Evolutionary conservation across 2,329 filamentous ascomycete genomes (phyloP).

Genomic region (Didymella glomerata): DNA sequence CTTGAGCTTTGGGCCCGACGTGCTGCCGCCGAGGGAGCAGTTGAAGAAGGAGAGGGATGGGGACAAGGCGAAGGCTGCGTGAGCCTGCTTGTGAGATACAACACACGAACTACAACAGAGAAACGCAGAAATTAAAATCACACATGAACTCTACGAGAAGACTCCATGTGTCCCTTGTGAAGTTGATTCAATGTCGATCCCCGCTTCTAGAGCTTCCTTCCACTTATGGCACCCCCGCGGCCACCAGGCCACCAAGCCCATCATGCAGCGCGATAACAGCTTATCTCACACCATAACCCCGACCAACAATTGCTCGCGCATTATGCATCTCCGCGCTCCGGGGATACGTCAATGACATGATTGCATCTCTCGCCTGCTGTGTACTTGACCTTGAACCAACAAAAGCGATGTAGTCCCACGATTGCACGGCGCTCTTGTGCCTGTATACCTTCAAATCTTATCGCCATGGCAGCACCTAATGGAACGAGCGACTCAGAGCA

Average conservation of each 20-base stretch:
- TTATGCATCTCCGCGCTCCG: constrained; percentile 50
- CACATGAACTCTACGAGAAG: neutral
- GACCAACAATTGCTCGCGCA: constrained; percentile 18
- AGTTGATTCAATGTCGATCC: neutral
- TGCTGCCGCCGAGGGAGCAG: constrained; percentile 51
- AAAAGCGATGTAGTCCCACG: constrained; percentile 48
- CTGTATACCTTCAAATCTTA: neutral
- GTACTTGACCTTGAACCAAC: constrained; percentile 6
- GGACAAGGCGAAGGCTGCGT: constrained; percentile 34
- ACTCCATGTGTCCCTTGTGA: neutral
- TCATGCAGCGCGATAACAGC: constrained; percentile 20
- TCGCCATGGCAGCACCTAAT: constrained; percentile 17
- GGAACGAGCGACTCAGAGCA: constrained; percentile 54
- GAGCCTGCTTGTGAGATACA: neutral
- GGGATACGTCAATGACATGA: constrained; percentile 41
- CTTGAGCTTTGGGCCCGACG: constrained; percentile 63
- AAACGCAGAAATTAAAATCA: neutral
- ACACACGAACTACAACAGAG: neutral
- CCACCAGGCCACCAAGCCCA: constrained; percentile 4
- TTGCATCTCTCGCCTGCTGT: constrained; percentile 4
- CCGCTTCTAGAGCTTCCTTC: neutral
- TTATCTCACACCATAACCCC: constrained; percentile 15
- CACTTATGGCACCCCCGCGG: constrained; percentile 16
- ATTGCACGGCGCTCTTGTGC: neutral
- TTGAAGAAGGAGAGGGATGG: constrained; percentile 41